These are phyloP conservation scores for Binderoboletus segoi DNA, from an alignment of 1,284 basidiomycete species.

Conservation along the genomic window DNA sequence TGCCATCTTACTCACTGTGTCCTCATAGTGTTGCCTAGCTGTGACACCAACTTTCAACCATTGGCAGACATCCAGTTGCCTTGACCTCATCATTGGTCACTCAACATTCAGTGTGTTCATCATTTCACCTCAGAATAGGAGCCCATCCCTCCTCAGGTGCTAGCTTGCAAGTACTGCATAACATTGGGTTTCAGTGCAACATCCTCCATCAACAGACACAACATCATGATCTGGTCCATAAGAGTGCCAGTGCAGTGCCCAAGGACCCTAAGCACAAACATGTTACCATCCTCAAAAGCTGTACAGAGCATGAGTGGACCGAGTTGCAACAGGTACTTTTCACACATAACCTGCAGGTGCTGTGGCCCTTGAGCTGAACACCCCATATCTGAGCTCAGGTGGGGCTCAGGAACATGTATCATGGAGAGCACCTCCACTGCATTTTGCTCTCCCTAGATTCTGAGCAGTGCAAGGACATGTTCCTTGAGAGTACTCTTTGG, in stretches of 20 bases:
- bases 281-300: conserved; percentile 65
- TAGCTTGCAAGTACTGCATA: no score
- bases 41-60: no score
- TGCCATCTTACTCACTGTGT: no score
- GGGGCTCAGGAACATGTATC: conserved; percentile 60
- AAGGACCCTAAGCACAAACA: conserved; percentile 62
- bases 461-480: conserved; percentile 56
- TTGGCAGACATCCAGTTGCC: no score
- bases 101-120: no score
- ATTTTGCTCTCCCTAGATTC: conserved; percentile 50
- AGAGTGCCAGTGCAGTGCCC: conserved; percentile 52
- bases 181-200: conserved; percentile 37
- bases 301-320: conserved; percentile 72
- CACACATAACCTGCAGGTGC: conserved; percentile 51
- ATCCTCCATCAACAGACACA: conserved; percentile 38
- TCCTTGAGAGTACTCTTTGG: conserved; percentile 43
- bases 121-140: no score
- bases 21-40: no score
- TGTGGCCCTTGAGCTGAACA: no score
- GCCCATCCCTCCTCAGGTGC: conserved; percentile 55
- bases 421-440: conserved; percentile 63
- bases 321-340: conserved; percentile 73
- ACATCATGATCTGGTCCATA: conserved; percentile 68
- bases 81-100: no score
- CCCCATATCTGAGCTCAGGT: conserved; percentile 19